These are phyloP conservation scores for Aspergillus tubingensis DNA, from an alignment of 2,329 filamentous ascomycete genomes.

Conservation along the genomic window DNA sequence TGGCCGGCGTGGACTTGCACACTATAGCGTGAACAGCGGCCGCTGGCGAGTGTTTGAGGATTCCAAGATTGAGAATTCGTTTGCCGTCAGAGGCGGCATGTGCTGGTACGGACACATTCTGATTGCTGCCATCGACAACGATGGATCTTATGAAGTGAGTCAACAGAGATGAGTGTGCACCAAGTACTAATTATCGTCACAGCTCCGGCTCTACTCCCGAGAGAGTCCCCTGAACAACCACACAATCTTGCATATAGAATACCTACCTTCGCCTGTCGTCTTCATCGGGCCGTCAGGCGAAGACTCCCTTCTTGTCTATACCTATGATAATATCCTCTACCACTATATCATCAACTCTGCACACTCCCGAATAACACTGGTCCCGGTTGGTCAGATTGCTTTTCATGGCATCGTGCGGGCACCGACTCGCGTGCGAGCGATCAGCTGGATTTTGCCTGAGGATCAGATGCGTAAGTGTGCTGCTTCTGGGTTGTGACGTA, in stretches of 20 bases:
- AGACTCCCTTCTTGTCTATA: constrained; percentile 94
- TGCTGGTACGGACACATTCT: constrained; percentile 98
- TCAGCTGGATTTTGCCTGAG: constrained; percentile 95
- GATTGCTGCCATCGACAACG: constrained; percentile 87
- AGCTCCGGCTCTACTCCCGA: constrained; percentile 87
- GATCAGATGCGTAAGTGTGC: constrained; percentile 68
- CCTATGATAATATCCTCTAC: constrained; percentile 92
- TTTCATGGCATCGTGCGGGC: constrained; percentile 96
- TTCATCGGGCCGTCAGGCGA: constrained; percentile 86
- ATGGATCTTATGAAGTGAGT: constrained; percentile 70
- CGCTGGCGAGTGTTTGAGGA: constrained; percentile 95
- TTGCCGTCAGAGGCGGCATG: constrained; percentile 92
- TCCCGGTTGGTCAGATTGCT: constrained; percentile 96
- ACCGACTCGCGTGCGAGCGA: constrained; percentile 83
- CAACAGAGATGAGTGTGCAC: too few species aligned
- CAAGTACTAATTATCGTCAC: constrained; percentile 13
- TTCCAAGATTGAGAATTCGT: constrained; percentile 79
- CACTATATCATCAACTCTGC: constrained; percentile 85
- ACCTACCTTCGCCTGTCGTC: constrained; percentile 81
- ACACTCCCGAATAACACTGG: constrained; percentile 70
- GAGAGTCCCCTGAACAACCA: constrained; percentile 75
- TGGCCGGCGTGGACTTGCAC: constrained; percentile 85
- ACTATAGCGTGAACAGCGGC: constrained; percentile 92
- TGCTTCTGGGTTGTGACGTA: neutral
- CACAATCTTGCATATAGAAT: constrained; percentile 73